A percentile compares a stretch with the other conserved stretches of the same genome.
phyloP scores from a whole-genome alignment of 2,329 filamentous ascomycete genomes.

The Fusarium algeriense region DNA sequence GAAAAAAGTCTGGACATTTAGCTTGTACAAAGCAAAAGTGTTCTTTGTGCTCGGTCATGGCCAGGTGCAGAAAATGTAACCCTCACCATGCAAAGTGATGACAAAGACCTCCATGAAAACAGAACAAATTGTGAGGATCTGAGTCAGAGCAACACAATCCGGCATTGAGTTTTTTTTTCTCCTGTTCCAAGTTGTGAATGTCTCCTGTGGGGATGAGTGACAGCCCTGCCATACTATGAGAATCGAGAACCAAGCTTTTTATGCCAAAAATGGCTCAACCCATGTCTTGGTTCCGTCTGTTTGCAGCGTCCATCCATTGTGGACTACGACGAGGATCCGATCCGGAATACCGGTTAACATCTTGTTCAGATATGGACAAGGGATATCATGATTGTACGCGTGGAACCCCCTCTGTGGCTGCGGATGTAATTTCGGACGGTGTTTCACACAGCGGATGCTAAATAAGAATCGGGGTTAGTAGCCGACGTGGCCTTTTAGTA shows the following conservation, averaged over 20 bases:
- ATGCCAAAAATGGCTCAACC: slow-evolving; percentile 32
- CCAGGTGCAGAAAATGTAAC: slow-evolving; percentile 22
- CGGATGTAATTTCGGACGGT: slow-evolving; percentile 54
- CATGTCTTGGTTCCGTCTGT: slow-evolving; percentile 22
- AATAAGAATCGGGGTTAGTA: slow-evolving; percentile 39
- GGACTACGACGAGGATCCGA: slow-evolving; percentile 20
- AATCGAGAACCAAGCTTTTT: slow-evolving; percentile 35
- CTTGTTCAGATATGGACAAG: slow-evolving; percentile 29
- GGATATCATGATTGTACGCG: slow-evolving; percentile 30
- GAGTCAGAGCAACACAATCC: slow-evolving; percentile 9
- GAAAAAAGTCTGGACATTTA: slow-evolving; percentile 13
- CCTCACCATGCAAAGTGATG: slow-evolving; percentile 8
- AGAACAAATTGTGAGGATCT: slow-evolving; percentile 6
- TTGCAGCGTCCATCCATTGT: slow-evolving; percentile 18
- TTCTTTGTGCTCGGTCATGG: slow-evolving; percentile 6
- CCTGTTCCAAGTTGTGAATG: slow-evolving; percentile 10
- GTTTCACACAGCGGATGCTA: slow-evolving; percentile 47
- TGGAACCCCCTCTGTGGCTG: slow-evolving; percentile 43
- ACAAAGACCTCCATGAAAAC: slow-evolving; percentile 7
- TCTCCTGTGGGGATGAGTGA: slow-evolving; percentile 21
- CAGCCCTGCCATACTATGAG: slow-evolving; percentile 14
- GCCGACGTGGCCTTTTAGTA: slow-evolving; percentile 44
- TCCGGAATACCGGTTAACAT: slow-evolving; percentile 27
- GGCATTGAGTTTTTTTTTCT: slow-evolving; percentile 2
- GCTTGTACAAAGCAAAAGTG: slow-evolving; percentile 9